Evolutionary conservation across 208 protist species (phyloP).

Genomic region (Leishmania arabica): DNA sequence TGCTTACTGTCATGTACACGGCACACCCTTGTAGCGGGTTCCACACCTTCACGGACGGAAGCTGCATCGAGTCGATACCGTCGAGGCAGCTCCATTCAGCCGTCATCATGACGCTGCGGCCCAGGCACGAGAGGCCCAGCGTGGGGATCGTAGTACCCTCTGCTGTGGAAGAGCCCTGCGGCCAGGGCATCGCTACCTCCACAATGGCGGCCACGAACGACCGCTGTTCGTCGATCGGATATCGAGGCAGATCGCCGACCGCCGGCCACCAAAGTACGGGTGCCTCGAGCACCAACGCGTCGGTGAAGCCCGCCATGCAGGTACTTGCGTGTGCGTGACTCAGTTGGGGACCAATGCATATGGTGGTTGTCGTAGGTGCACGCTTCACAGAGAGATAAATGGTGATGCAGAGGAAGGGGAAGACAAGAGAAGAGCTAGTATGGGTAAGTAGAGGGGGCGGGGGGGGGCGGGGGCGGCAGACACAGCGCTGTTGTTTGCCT

Average conservation of each 20-base stretch:
- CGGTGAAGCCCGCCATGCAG: conserved; percentile 48
- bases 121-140: conserved; percentile 60
- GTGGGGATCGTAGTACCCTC: not conserved
- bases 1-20: conserved; percentile 25
- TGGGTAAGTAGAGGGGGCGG: not conserved
- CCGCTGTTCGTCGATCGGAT: conserved; percentile 44
- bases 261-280: conserved; percentile 75
- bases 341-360: not conserved
- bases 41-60: conserved; percentile 35
- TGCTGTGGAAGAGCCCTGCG: not conserved
- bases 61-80: not conserved
- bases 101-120: conserved; percentile 49
- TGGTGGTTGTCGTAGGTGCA: not conserved
- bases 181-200: conserved; percentile 28
- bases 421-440: not conserved
- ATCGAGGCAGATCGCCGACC: conserved; percentile 33
- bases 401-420: not conserved
- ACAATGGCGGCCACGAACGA: conserved; percentile 58
- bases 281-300: conserved; percentile 53
- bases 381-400: not conserved
- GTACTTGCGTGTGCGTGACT: not conserved
- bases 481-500: not conserved
- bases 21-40: conserved; percentile 41
- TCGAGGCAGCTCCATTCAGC: conserved; percentile 35
- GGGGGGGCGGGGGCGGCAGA: not conserved